A percentile compares a stretch with the other conserved stretches of the same genome.
These are phyloP conservation scores for Trametes cingulata DNA, from an alignment of 768 basidiomycete species.

Conservation along the genomic window DNA sequence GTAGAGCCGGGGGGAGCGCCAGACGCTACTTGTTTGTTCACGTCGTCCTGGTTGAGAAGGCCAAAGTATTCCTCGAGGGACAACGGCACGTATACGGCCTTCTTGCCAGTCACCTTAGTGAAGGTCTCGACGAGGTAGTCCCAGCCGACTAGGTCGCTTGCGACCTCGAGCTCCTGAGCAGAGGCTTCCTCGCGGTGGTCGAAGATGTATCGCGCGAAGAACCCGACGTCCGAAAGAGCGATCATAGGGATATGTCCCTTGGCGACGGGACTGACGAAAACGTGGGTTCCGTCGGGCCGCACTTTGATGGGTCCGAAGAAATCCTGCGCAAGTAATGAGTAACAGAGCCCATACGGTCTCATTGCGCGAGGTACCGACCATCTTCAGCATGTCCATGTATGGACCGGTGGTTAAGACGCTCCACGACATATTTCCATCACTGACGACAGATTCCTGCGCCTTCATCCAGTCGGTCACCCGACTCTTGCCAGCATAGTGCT, in stretches of 20 bases:
- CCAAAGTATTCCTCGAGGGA: slow-evolving; percentile 23
- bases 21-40: slow-evolving; percentile 25
- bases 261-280: slow-evolving; percentile 32
- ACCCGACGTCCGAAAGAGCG: slow-evolving; percentile 35
- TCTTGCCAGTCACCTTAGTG: slow-evolving; percentile 31
- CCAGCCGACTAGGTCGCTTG: slow-evolving; percentile 29
- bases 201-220: slow-evolving; percentile 33
- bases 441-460: slow-evolving; percentile 27
- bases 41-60: slow-evolving; percentile 7
- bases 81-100: slow-evolving; percentile 26
- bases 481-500: slow-evolving; percentile 43
- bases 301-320: slow-evolving; percentile 27
- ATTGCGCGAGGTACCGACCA: neutral
- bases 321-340: neutral
- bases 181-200: slow-evolving; percentile 30
- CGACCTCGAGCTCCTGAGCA: slow-evolving; percentile 30
- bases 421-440: slow-evolving; percentile 15
- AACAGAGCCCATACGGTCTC: neutral
- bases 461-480: slow-evolving; percentile 42
- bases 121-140: slow-evolving; percentile 30
- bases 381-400: slow-evolving; percentile 24
- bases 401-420: slow-evolving; percentile 5
- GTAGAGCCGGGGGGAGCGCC: slow-evolving; percentile 22
- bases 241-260: slow-evolving; percentile 34
- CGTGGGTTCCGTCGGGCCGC: slow-evolving; percentile 32